phyloP scores from a whole-genome alignment of 164 flowering plant species.

The Annona squamosa region DNA sequence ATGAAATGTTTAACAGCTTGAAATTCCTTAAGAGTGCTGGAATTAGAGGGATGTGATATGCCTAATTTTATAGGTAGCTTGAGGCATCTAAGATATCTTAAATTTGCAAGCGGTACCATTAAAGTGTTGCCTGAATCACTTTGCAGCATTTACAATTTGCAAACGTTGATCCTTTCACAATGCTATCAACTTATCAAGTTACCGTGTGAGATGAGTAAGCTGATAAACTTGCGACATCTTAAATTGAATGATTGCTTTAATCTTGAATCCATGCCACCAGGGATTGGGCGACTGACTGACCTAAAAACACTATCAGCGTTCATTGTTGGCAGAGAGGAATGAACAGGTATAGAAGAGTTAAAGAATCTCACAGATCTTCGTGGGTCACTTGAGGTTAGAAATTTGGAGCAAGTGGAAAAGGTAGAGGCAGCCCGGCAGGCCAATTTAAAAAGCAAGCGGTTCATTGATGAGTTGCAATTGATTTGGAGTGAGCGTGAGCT shows the following conservation, averaged over 20 bases:
- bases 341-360: constrained; percentile 13
- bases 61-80: constrained; percentile 7
- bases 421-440: constrained; percentile 11
- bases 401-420: constrained; percentile 12
- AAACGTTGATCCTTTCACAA: background rate
- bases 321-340: background rate
- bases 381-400: constrained; percentile 12
- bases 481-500: constrained; percentile 8
- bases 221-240: constrained; percentile 5
- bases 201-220: background rate
- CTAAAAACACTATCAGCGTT: constrained; percentile 14
- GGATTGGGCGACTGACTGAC: constrained; percentile 10
- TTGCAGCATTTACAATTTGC: background rate
- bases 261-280: constrained; percentile 8
- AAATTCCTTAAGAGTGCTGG: background rate
- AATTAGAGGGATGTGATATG: constrained; percentile 1
- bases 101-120: constrained; percentile 17
- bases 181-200: background rate
- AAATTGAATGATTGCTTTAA: background rate
- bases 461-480: constrained; percentile 11
- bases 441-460: constrained; percentile 9
- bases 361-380: constrained; percentile 9
- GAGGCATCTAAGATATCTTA: constrained; percentile 21
- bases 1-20: background rate
- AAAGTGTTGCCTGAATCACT: constrained; percentile 10